These are phyloP conservation scores for Cicer pinnatifidum DNA, from an alignment of 306 rosid genomes.

Conservation along the genomic window DNA sequence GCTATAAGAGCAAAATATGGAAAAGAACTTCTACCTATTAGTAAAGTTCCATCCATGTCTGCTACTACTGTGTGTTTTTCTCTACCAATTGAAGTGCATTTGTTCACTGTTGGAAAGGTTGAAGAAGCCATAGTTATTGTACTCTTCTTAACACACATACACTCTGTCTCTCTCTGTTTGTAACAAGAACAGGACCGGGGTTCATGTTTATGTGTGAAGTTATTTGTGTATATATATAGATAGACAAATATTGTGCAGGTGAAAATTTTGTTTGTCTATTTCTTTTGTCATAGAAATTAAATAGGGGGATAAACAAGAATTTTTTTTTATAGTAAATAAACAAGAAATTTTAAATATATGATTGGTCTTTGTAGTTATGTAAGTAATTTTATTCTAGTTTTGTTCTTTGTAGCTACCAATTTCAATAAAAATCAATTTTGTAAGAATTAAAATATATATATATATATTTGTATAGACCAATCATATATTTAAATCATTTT, in stretches of 20 bases:
- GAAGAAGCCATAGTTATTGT: constrained; percentile 24
- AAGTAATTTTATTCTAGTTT: too few relatives aligned
- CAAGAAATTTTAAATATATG: too few relatives aligned
- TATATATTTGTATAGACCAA: too few relatives aligned
- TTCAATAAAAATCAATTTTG: too few relatives aligned
- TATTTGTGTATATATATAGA: background rate
- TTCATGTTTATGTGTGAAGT: constrained; percentile 12
- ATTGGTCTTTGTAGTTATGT: too few relatives aligned
- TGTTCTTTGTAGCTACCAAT: too few relatives aligned
- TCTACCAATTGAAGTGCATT: constrained; percentile 64
- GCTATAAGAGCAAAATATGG: constrained; percentile 83
- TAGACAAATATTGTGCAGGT: background rate
- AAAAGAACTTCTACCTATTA: constrained; percentile 75
- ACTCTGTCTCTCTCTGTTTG: background rate
- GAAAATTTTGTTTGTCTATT: background rate
- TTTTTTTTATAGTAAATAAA: too few relatives aligned
- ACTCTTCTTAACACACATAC: background rate
- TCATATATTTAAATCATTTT: too few relatives aligned
- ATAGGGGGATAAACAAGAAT: background rate
- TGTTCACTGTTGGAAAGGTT: constrained; percentile 58
- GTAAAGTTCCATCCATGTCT: constrained; percentile 88
- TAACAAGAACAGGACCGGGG: background rate
- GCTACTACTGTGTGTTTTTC: constrained; percentile 79
- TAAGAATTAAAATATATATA: too few relatives aligned
- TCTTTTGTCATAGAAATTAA: background rate